phyloP scores from a whole-genome alignment of 306 rosid genomes.

The Rosa multiflora region DNA sequence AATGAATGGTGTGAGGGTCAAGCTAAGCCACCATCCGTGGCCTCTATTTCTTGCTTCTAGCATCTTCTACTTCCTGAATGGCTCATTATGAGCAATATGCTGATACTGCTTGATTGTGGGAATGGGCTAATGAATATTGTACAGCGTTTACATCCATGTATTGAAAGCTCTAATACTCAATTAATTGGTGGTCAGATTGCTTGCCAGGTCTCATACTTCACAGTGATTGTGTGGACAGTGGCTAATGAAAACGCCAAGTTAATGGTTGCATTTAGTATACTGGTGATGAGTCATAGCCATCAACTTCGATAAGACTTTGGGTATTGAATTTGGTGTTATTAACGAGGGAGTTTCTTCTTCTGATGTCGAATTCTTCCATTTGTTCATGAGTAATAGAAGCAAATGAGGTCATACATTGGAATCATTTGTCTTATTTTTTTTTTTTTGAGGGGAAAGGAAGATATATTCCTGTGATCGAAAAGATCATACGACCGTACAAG shows the following conservation, averaged over 20 bases:
- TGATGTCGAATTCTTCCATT: not conserved
- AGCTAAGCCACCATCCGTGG: slow-evolving; percentile 30
- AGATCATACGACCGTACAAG: too few species aligned
- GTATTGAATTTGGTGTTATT: not conserved
- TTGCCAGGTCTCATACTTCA: slow-evolving; percentile 20
- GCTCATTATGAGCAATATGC: slow-evolving; percentile 5
- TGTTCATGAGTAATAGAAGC: not conserved
- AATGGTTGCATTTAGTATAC: slow-evolving; percentile 25
- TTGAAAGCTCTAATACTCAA: not conserved
- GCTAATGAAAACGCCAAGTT: slow-evolving; percentile 1
- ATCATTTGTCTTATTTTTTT: too few species aligned
- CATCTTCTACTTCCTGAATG: slow-evolving; percentile 10
- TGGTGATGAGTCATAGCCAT: slow-evolving; percentile 12
- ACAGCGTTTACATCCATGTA: not conserved
- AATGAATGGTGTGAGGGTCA: slow-evolving; percentile 16
- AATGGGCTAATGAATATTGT: not conserved
- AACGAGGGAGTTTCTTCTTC: not conserved
- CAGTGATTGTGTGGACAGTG: slow-evolving; percentile 24
- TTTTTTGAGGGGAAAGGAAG: too few species aligned
- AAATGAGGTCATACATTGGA: not conserved
- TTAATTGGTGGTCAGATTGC: not conserved
- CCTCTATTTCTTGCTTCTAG: slow-evolving; percentile 26
- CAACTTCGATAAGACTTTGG: not conserved
- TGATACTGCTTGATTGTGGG: not conserved
- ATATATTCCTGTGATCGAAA: too few species aligned